A percentile compares a stretch with the other conserved stretches of the same genome.
Evolutionary conservation across 1,284 basidiomycete species (phyloP).

Genomic region (Acaromyces ingoldii): DNA sequence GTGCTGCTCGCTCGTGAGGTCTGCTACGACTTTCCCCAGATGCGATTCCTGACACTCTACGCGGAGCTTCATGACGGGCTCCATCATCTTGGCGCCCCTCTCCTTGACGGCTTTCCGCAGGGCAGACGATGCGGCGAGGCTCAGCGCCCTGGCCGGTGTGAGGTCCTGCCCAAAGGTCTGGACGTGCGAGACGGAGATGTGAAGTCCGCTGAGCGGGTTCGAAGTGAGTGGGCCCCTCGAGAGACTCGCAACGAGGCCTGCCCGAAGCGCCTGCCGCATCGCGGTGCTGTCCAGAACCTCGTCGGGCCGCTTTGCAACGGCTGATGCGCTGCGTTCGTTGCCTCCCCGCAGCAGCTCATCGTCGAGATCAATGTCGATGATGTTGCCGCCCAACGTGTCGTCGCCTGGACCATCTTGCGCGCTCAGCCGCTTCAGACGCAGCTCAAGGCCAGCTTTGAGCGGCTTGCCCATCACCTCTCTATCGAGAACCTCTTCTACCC

Average conservation of each 20-base stretch:
- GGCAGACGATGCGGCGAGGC: conserved; percentile 21
- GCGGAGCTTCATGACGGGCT: conserved; percentile 44
- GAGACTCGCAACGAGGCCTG: conserved; percentile 30
- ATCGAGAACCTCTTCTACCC: conserved; percentile 28
- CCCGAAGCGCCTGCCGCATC: conserved; percentile 15
- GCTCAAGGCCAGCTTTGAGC: conserved; percentile 23
- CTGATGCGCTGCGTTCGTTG: too few species aligned
- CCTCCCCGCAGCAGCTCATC: too few species aligned
- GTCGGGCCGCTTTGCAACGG: conserved; percentile 2
- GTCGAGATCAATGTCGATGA: conserved; percentile 21
- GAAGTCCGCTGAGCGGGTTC: conserved; percentile 33
- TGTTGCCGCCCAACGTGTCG: conserved; percentile 26
- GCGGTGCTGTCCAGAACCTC: conserved; percentile 17
- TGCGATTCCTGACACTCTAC: conserved; percentile 25
- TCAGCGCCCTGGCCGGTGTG: conserved; percentile 27
- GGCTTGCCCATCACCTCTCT: conserved; percentile 38
- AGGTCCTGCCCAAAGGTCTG: conserved; percentile 29
- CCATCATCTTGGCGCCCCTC: conserved; percentile 33
- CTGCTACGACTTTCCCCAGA: conserved; percentile 41
- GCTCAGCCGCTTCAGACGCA: conserved; percentile 19
- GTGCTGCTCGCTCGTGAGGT: conserved; percentile 41
- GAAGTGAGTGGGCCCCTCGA: conserved; percentile 42
- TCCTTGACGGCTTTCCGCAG: conserved; percentile 27
- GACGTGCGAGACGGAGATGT: conserved; percentile 22
- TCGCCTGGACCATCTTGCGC: conserved; percentile 20